Conservation (phyloP, 148 eudicot species). For the Spergularia bocconei region DNA sequence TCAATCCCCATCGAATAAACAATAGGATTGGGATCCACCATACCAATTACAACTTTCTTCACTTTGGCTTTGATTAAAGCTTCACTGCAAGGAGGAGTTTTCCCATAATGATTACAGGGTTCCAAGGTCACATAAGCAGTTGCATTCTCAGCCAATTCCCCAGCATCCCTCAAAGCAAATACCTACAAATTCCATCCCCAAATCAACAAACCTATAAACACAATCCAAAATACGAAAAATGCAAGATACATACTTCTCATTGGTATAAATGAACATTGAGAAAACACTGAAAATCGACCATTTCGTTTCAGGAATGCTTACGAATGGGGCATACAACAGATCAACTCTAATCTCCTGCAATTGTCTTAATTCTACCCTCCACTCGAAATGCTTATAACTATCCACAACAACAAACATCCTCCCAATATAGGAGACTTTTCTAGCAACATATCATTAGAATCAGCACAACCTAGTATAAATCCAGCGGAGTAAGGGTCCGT, state of each 20-base stretch:
- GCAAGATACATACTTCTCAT: neutral
- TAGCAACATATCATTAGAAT: neutral
- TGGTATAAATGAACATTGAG: neutral
- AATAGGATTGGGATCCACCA: constrained; percentile 96
- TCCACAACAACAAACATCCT: neutral
- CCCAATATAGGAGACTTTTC: neutral
- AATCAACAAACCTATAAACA: constrained; percentile 17
- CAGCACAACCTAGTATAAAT: neutral
- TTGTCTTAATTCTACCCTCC: too few relatives aligned
- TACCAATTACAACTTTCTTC: constrained; percentile 85
- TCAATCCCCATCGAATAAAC: constrained; percentile 76
- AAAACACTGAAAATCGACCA: neutral
- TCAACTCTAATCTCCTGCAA: neutral
- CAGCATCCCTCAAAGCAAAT: constrained; percentile 89
- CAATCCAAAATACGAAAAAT: neutral
- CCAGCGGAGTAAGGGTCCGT: neutral
- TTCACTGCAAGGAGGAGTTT: constrained; percentile 93
- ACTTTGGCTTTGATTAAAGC: constrained; percentile 87
- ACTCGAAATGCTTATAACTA: too few relatives aligned
- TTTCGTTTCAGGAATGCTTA: neutral
- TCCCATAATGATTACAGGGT: constrained; percentile 93
- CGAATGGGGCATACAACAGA: too few relatives aligned
- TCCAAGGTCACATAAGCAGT: constrained; percentile 97
- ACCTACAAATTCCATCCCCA: constrained; percentile 50
- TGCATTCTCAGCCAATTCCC: constrained; percentile 80